A percentile compares a stretch with the other conserved stretches of the same genome.
Evolutionary conservation across 306 rosid species (phyloP).

Genomic region (Pterocarpus santalinus): DNA sequence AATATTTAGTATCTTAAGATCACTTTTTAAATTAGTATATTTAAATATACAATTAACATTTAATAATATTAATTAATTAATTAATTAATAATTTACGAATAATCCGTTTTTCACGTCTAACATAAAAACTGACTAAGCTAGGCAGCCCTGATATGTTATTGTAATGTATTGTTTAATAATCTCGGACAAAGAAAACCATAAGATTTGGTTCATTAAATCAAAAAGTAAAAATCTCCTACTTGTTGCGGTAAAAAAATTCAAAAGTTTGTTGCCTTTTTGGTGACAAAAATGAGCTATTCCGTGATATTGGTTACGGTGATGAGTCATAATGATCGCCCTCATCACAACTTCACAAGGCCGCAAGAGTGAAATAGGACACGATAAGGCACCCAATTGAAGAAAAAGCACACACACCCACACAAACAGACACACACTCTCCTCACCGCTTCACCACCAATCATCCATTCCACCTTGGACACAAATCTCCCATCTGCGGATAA

Average conservation of each 20-base stretch:
- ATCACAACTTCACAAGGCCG: not conserved
- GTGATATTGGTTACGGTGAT: constrained; percentile 20
- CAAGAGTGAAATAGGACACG: constrained; percentile 30
- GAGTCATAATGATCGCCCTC: not conserved
- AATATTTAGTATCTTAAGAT: too few relatives aligned
- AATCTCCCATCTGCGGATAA: constrained; percentile 65
- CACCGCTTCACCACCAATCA: constrained; percentile 49
- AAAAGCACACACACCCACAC: not conserved
- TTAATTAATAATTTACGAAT: too few relatives aligned
- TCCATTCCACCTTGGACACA: constrained; percentile 50
- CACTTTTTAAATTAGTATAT: too few relatives aligned
- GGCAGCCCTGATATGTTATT: too few relatives aligned
- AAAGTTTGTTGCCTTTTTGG: not conserved
- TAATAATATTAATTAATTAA: too few relatives aligned
- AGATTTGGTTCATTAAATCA: too few relatives aligned
- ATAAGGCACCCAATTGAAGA: constrained; percentile 46
- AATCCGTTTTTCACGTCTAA: too few relatives aligned
- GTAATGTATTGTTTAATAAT: too few relatives aligned
- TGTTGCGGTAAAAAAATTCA: not conserved
- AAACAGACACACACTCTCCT: not conserved
- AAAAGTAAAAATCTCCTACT: too few relatives aligned
- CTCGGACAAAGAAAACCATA: too few relatives aligned
- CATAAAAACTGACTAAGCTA: too few relatives aligned
- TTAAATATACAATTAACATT: too few relatives aligned
- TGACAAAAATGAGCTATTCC: not conserved